phyloP scores from a whole-genome alignment of 371 early-diverging fungal species.

The Lichtheimia corymbifera region DNA sequence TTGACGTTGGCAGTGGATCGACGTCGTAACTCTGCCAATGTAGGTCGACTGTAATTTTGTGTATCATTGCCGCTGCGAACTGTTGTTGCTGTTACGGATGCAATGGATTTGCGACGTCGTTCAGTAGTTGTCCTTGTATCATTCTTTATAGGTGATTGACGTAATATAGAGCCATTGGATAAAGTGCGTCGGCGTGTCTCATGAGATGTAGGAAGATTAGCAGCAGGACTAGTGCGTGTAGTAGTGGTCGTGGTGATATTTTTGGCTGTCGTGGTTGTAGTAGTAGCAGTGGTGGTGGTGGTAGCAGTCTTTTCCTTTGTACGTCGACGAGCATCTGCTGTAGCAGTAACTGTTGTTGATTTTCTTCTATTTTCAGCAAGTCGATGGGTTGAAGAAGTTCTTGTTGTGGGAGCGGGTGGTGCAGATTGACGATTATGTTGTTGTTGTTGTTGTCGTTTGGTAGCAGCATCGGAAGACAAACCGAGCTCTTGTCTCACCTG shows the following conservation, averaged over 20 bases:
- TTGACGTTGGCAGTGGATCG: constrained; percentile 13
- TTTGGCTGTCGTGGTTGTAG: not conserved
- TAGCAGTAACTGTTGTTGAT: not conserved
- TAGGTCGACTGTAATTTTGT: constrained; percentile 28
- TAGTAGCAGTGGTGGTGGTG: not conserved
- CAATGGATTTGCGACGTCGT: constrained; percentile 18
- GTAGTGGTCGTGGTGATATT: constrained; percentile 4
- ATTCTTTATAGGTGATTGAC: constrained; percentile 3
- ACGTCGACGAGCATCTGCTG: constrained; percentile 24
- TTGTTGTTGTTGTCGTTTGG: constrained; percentile 6
- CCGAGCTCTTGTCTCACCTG: constrained; percentile 30
- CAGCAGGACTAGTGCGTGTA: not conserved
- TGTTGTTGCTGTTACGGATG: constrained; percentile 4
- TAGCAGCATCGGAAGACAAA: constrained; percentile 19
- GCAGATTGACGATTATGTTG: constrained; percentile 3
- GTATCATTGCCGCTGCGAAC: too few species aligned
- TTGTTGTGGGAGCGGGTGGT: constrained; percentile 1
- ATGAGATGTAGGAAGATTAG: constrained; percentile 1
- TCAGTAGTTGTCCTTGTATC: constrained; percentile 1
- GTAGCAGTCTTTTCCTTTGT: constrained; percentile 33
- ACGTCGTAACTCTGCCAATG: constrained; percentile 30
- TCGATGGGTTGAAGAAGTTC: not conserved
- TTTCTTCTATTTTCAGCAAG: not conserved
- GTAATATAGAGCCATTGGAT: constrained; percentile 31
- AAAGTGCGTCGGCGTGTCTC: constrained; percentile 32